Base-by-base conservation (phyloP, 1,284 basidiomycete species). In the Porogramme epimiltina region DNA sequence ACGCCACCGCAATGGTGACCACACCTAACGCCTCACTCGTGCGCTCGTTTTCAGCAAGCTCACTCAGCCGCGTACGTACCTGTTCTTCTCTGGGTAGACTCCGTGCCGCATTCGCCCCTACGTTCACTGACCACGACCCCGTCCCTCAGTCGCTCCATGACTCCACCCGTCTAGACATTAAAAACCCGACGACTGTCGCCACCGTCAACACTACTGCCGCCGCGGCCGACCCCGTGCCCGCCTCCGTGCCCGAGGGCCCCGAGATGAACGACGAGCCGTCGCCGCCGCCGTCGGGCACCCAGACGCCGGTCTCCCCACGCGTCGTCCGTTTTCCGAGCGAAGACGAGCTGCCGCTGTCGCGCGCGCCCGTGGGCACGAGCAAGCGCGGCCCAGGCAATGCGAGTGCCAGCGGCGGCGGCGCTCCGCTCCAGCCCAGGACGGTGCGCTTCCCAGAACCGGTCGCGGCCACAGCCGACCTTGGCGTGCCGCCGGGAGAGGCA, bases 1-100 rank as follows among this genome's bases (percentile, higher is more conserved):
- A 53, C 45, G 52, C 47, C 16, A 54, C 52, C 20, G 56, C 52
- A n/a, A n/a, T n/a, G n/a, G n/a, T n/a, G n/a, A n/a, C 45, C 34
- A 4, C 4, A n/a, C 3, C 8, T n/a, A n/a, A 4, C 18, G 25
- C 25, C 2, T 18, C 2, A n/a, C n/a, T n/a, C 19, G 28, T 31
- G 28, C 28, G 9, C 28, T 15, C 28, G 28, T n/a, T n/a, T n/a
- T n/a, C 28, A 31, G 9, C 28, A 31, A 8, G 28, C 28, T 8
- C 28, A 31, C 28, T 8, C 28, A 31, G 9, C 9, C 28, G 15
- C 28, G 28, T 15, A n/a, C 28, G 28, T 31, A 8, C 28, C 15
- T 15, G 28, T 31, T 31, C 28, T 31, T 15, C 28, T 31, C 20
- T 13, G 24, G 28, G 11, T n/a, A n/a, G n/a, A n/a, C n/a, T n/a